phyloP scores from a whole-genome alignment of 2,329 filamentous ascomycete species.

The Aspergillus pseudoviridinutans region DNA sequence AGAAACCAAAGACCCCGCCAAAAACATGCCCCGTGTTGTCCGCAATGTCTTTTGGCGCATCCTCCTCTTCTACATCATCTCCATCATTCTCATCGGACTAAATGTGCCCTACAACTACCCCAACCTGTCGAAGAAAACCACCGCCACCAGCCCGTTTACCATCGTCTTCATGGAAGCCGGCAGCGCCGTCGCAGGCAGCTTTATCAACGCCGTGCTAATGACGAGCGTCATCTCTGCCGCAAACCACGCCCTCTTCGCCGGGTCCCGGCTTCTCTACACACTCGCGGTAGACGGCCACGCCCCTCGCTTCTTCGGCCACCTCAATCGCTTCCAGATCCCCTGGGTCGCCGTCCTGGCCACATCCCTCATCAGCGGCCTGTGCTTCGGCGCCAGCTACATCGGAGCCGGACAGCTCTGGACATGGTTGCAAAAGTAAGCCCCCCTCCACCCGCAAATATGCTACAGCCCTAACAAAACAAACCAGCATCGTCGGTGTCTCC shows the following conservation, averaged over 20 bases:
- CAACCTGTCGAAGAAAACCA: conserved; percentile 40
- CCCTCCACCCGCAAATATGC: background rate
- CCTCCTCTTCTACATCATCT: conserved; percentile 52
- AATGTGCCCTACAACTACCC: conserved; percentile 56
- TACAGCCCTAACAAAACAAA: background rate
- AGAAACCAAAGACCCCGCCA: conserved; percentile 60
- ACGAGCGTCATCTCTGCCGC: conserved; percentile 57
- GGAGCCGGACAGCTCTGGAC: conserved; percentile 62
- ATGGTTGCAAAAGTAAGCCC: conserved; percentile 60
- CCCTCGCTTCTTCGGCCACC: conserved; percentile 50
- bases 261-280: conserved; percentile 55
- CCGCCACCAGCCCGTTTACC: conserved; percentile 53
- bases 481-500: conserved; percentile 60
- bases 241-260: conserved; percentile 58
- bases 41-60: conserved; percentile 65
- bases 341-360: conserved; percentile 55
- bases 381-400: conserved; percentile 63
- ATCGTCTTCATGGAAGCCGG: conserved; percentile 60
- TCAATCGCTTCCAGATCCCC: conserved; percentile 50
- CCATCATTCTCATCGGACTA: conserved; percentile 54
- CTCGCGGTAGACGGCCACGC: conserved; percentile 55
- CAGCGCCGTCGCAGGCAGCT: conserved; percentile 51
- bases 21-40: conserved; percentile 59
- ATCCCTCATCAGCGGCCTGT: conserved; percentile 53
- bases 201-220: conserved; percentile 61